Base-by-base conservation (phyloP, 208 protist species). In the Borovskyia barvae region DNA sequence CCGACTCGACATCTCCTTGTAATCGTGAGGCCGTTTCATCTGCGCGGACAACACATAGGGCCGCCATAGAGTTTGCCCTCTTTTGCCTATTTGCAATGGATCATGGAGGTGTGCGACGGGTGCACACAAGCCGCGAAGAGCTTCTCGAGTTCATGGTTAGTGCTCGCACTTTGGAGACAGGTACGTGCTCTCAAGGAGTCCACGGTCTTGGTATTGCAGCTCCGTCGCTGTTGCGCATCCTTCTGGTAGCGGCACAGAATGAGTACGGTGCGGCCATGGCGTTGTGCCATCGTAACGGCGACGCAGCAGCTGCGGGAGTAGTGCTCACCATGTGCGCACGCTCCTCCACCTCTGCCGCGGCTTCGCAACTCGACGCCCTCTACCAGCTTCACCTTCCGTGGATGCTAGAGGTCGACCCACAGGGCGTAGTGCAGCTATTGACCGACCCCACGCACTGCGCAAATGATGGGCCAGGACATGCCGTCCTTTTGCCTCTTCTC, bases 331-430 rank as follows among this genome's bases (percentile, higher is more conserved):
- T 55, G 50, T 25, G 49, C 37, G 58, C 47, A 11, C 37, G 47
- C 58, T 12, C 48, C 14, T 5, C 41, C 17, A 22, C 4, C 17
- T 8, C 3, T 8, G 42, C 37, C 30, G 6, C 19, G 43, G 37
- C 9, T 52, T 32, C 28, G 45, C 5, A 25, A 40, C 39, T 52
- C 37, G 58, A 61, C 6, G 24, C 5, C 5, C 62, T 79, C 5
- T 74, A 71, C 41, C 37, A 45, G 26, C 49, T 33, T 35, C 76
- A 82, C 58, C 59, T 82, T 19, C 65, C 76, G 9, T 82, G 76
- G 76, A 82, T 82, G 66, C 52, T 77, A 22, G 47, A 22, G 17
- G 47, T 20, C 2, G 68, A 72, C 42, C 58, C 64, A 9, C 35
- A 45, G 0, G 28, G 35, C 1, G 35, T 51, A 30, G 60, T 66